phyloP scores from a whole-genome alignment of 768 basidiomycete species.

The Lentinus brumalis region DNA sequence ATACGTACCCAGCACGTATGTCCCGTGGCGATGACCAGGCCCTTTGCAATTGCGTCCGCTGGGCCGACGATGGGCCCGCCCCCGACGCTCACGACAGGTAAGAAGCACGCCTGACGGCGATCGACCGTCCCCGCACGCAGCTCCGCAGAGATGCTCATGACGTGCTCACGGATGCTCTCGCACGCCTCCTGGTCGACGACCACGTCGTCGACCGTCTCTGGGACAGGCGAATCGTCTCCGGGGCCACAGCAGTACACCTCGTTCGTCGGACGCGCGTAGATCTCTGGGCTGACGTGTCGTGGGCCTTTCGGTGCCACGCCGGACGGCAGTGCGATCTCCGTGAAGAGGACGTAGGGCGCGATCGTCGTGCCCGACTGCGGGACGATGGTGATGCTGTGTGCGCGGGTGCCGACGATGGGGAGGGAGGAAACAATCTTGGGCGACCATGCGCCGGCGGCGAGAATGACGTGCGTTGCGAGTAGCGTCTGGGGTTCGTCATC shows the following conservation, averaged over 20 bases:
- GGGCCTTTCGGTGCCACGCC: slow-evolving; percentile 17
- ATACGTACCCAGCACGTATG: slow-evolving; percentile 76
- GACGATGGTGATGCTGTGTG: slow-evolving; percentile 71
- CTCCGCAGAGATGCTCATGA: slow-evolving; percentile 60
- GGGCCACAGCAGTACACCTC: slow-evolving; percentile 81
- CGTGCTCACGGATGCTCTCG: slow-evolving; percentile 54
- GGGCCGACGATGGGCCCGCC: slow-evolving; percentile 77
- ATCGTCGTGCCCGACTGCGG: slow-evolving; percentile 47
- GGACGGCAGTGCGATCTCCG: slow-evolving; percentile 57
- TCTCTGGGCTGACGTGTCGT: slow-evolving; percentile 55
- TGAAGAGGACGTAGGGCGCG: slow-evolving; percentile 82
- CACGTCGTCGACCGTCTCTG: slow-evolving; percentile 73
- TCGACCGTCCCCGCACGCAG: slow-evolving; percentile 56
- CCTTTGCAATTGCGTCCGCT: slow-evolving; percentile 54
- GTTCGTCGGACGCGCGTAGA: slow-evolving; percentile 69
- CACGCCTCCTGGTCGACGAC: slow-evolving; percentile 57
- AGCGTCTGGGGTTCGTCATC: slow-evolving; percentile 37
- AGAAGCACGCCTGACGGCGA: slow-evolving; percentile 71
- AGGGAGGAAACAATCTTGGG: slow-evolving; percentile 55
- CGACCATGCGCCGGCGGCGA: slow-evolving; percentile 91
- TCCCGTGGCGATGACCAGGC: slow-evolving; percentile 73
- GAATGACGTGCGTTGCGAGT: slow-evolving; percentile 66
- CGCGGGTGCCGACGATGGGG: slow-evolving; percentile 64
- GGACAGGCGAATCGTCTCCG: slow-evolving; percentile 72
- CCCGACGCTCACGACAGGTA: slow-evolving; percentile 60